Evolutionary conservation across 2,329 filamentous ascomycete genomes (phyloP).

Genomic region (Nigrograna mackinnonii): DNA sequence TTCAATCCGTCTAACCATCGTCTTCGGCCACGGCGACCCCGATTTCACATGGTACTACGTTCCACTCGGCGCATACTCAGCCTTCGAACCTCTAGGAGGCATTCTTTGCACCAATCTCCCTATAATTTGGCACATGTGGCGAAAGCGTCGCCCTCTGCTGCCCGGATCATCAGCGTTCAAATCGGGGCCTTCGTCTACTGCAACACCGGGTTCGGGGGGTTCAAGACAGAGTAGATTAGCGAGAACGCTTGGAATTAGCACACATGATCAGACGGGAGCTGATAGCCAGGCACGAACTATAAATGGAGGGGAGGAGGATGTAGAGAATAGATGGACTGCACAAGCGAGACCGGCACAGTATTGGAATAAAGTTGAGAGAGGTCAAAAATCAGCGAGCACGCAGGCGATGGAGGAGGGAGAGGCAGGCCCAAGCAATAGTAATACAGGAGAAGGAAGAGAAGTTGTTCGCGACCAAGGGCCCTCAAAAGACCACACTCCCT

Average conservation of each 20-base stretch:
- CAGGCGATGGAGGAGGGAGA: conserved; percentile 10
- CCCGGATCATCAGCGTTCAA: neutral
- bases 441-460: too few relatives aligned
- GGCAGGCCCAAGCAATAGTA: too few relatives aligned
- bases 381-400: conserved; percentile 5
- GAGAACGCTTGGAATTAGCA: conserved; percentile 27
- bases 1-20: conserved; percentile 32
- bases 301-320: conserved; percentile 12
- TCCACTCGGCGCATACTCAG: conserved; percentile 36
- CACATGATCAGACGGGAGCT: conserved; percentile 20
- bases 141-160: conserved; percentile 15
- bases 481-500: too few relatives aligned
- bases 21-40: conserved; percentile 30
- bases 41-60: conserved; percentile 40
- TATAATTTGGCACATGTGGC: conserved; percentile 38
- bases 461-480: conserved; percentile 1
- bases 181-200: neutral
- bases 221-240: conserved; percentile 23
- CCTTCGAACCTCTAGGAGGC: conserved; percentile 37
- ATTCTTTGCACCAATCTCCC: conserved; percentile 39
- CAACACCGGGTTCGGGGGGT: conserved; percentile 21
- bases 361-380: conserved; percentile 25
- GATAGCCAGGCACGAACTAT: conserved; percentile 24
- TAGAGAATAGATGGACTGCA: conserved; percentile 6
- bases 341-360: conserved; percentile 15